These are phyloP conservation scores for Cudoniella acicularis DNA, from an alignment of 495 filamentous ascomycete species.

Conservation along the genomic window DNA sequence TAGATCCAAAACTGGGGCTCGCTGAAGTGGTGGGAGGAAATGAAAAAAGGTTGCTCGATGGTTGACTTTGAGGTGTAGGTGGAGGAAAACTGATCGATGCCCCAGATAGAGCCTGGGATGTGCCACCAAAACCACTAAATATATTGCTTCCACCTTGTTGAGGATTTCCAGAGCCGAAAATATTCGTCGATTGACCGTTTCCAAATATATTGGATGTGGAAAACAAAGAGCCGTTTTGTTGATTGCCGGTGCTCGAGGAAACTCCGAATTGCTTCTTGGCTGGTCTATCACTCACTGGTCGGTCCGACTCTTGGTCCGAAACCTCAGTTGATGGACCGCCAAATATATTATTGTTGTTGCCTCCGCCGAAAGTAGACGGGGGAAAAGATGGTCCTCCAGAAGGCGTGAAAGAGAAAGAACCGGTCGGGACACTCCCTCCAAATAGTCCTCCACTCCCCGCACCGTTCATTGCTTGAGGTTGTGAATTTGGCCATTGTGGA, in stretches of 20 bases:
- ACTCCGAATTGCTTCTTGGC: constrained; percentile 9
- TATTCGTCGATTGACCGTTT: neutral
- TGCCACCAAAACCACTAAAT: constrained; percentile 6
- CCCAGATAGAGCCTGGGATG: neutral
- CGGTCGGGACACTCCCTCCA: constrained; percentile 18
- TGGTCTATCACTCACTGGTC: constrained; percentile 3
- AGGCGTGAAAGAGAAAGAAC: constrained; percentile 16
- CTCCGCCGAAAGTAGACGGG: constrained; percentile 4
- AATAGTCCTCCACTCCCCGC: constrained; percentile 13
- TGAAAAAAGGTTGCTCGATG: constrained; percentile 14
- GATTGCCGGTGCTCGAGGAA: neutral
- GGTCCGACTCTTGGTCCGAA: constrained; percentile 2
- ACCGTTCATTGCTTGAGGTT: neutral
- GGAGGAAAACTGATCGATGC: constrained; percentile 7
- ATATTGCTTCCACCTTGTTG: neutral
- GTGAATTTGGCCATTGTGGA: neutral
- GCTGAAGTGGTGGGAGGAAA: constrained; percentile 1
- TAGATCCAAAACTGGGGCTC: neutral
- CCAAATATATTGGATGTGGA: neutral
- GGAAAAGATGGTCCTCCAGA: constrained; percentile 10
- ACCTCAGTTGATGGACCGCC: constrained; percentile 1
- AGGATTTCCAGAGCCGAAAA: neutral
- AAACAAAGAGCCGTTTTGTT: neutral
- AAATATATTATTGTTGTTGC: constrained; percentile 1
- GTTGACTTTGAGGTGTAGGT: constrained; percentile 2